Evolutionary conservation across 257 asterid genomes (phyloP).

Genomic region (Linderniella brevidens): DNA sequence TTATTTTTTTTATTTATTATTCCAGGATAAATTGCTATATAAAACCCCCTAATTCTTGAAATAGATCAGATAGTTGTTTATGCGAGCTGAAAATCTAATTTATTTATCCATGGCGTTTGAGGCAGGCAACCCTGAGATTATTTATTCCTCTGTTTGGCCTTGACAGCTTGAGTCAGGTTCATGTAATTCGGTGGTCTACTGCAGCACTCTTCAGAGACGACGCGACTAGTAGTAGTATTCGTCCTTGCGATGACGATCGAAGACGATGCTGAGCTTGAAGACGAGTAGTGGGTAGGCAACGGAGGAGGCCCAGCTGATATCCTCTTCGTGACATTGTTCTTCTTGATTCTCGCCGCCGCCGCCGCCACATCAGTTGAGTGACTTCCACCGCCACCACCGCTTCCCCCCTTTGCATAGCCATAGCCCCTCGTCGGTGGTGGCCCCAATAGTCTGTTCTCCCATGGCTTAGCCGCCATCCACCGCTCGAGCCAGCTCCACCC

Average conservation of each 20-base stretch:
- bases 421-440: not conserved
- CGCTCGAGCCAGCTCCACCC: slow-evolving; percentile 98
- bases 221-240: slow-evolving; percentile 41
- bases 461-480: slow-evolving; percentile 96
- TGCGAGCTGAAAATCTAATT: too few species aligned
- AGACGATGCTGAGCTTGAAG: slow-evolving; percentile 73
- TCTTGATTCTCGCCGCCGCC: slow-evolving; percentile 31
- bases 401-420: not conserved
- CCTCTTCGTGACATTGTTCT: slow-evolving; percentile 62
- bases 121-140: not conserved
- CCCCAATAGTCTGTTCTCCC: slow-evolving; percentile 85
- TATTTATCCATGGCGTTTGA: slow-evolving; percentile 70
- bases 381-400: not conserved
- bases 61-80: too few species aligned
- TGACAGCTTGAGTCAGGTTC: slow-evolving; percentile 81
- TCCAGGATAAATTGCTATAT: too few species aligned
- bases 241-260: slow-evolving; percentile 59
- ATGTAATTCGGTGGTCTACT: slow-evolving; percentile 51
- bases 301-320: slow-evolving; percentile 57
- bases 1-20: too few species aligned
- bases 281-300: slow-evolving; percentile 31
- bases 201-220: slow-evolving; percentile 42
- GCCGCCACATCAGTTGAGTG: slow-evolving; percentile 16
- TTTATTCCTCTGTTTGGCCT: slow-evolving; percentile 60
- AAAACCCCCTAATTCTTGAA: too few species aligned